Evolutionary conservation across 495 filamentous ascomycete species (phyloP).

Genomic region (Trypethelium eluteriae): DNA sequence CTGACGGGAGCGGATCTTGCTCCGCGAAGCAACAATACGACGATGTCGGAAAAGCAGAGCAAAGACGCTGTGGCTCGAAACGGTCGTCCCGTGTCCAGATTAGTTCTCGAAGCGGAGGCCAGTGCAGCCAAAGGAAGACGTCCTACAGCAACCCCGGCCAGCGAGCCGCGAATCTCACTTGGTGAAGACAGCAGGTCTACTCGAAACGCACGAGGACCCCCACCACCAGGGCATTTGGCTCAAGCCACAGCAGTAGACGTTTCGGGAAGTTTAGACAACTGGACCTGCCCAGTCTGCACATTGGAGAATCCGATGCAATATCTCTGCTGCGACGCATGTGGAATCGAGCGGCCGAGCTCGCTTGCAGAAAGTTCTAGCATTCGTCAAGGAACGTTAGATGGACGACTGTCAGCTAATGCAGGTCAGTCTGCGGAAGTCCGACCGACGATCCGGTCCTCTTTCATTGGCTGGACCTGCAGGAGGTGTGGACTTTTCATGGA

Average conservation of each 20-base stretch:
- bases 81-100: slow-evolving; percentile 8
- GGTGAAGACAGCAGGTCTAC: background rate
- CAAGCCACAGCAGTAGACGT: slow-evolving; percentile 15
- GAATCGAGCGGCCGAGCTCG: slow-evolving; percentile 47
- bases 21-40: background rate
- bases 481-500: slow-evolving; percentile 38
- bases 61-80: background rate
- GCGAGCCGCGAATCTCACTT: background rate
- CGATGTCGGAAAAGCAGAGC: background rate
- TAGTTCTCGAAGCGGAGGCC: slow-evolving; percentile 4
- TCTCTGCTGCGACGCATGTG: slow-evolving; percentile 73
- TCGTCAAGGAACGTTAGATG: slow-evolving; percentile 16
- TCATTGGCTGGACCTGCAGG: slow-evolving; percentile 36
- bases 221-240: slow-evolving; percentile 2
- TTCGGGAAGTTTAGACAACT: slow-evolving; percentile 37
- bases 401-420: slow-evolving; percentile 3
- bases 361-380: slow-evolving; percentile 5
- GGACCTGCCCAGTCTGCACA: slow-evolving; percentile 76
- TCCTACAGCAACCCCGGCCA: background rate
- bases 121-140: background rate
- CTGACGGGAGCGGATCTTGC: background rate
- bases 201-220: slow-evolving; percentile 4
- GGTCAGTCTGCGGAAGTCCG: slow-evolving; percentile 2
- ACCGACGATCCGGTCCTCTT: background rate
- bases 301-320: slow-evolving; percentile 66